Conservation (phyloP, 768 basidiomycete species). For the Russula foetens region DNA sequence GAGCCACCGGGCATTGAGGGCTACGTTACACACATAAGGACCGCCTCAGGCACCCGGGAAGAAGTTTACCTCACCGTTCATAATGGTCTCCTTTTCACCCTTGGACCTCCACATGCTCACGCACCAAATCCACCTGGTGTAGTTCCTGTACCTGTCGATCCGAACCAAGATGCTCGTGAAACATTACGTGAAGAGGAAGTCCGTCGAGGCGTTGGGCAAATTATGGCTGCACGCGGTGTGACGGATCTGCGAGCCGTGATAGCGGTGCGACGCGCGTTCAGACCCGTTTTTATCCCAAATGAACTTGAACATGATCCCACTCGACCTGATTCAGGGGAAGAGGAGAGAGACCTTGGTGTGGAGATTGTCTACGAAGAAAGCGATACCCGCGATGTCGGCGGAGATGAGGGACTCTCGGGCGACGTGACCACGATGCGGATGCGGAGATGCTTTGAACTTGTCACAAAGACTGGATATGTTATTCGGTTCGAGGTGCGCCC, state of each 20-base stretch:
- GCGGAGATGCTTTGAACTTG: conserved; percentile 69
- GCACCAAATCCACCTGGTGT: conserved; percentile 65
- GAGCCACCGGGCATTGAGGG: conserved; percentile 86
- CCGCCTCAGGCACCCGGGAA: conserved; percentile 48
- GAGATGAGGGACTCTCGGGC: conserved; percentile 40
- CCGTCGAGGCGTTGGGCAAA: conserved; percentile 53
- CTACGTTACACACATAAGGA: conserved; percentile 65
- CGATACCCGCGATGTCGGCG: conserved; percentile 62
- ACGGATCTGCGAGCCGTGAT: conserved; percentile 66
- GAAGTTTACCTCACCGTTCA: conserved; percentile 65
- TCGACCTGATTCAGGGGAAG: conserved; percentile 24
- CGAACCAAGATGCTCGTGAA: conserved; percentile 23
- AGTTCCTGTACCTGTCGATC: conserved; percentile 27
- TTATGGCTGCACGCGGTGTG: conserved; percentile 56
- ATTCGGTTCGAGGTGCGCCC: conserved; percentile 69
- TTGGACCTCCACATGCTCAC: conserved; percentile 43
- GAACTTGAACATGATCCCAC: conserved; percentile 10
- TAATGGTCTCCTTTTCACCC: conserved; percentile 61
- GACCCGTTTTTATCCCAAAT: conserved; percentile 30
- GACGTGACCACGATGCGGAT: conserved; percentile 43
- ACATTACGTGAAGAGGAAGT: conserved; percentile 46
- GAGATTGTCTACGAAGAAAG: conserved; percentile 30
- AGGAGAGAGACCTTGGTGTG: conserved; percentile 13
- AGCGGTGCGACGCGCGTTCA: conserved; percentile 55
- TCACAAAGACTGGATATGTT: conserved; percentile 58